Evolutionary conservation across 345 rosid genomes (phyloP), one percentile per base, ranked within the genome.

Genomic region (Corchorus capsularis): DNA sequence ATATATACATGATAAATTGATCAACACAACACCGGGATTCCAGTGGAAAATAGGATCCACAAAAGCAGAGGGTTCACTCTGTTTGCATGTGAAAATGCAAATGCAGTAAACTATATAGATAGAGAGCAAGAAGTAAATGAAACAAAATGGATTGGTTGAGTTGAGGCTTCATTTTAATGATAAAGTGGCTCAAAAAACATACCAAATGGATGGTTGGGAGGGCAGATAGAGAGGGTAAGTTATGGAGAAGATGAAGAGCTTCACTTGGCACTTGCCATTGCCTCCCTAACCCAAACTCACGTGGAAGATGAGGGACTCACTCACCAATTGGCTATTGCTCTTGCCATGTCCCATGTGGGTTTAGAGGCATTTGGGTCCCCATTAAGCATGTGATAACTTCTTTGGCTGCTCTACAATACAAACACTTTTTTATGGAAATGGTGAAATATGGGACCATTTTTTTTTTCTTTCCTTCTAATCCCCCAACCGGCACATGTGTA

Each of bases 311-410:
- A 22, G 2, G 20, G 45, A 20, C 66, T n/a, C 43, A 13, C 66
- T n/a, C 43, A 35, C 8, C 52, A 59, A 41, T 22, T n/a, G n/a
- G n/a, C n/a, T n/a, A n/a, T n/a, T 16, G 65, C 37, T 46, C 43
- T 27, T 65, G 76, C 50, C 88, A 77, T 77, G 83, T 65, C 74
- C 50, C 88, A 77, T 77, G 83, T 79, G 86, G 75, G 22, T 15
- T 22, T 17, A 73, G 72, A 79, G 76, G 75, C 5, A 39, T 39
- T 6, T 39, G 43, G 43, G 43, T 4, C 43, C 9, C 83, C 85
- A 34, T 61, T 13, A 27, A 43, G 63, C 78, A 79, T 74, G 83
- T 72, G 83, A 77, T 61, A 53, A 61, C 75, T 62, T 20, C 34
- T n/a, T 49, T 43, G 6, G 61, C n/a, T 6, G 64, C n/a, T 61